Conservation (phyloP, 2,329 filamentous ascomycete species). For the Acephala macrosclerotiorum region DNA sequence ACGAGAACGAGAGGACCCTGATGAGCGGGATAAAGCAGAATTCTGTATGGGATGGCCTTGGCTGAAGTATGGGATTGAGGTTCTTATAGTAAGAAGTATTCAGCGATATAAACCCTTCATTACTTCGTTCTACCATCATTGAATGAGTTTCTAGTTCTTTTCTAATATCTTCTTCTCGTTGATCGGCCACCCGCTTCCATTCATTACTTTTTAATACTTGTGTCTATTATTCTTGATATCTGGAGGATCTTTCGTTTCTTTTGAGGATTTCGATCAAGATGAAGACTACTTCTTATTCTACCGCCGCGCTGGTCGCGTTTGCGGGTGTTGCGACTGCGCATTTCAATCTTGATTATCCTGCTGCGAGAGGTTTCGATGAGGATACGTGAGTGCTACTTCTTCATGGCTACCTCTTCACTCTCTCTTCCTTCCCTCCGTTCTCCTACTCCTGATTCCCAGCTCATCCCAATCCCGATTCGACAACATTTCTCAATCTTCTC, state of each 20-base stretch:
- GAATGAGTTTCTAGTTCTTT: neutral
- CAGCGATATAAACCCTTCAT: neutral
- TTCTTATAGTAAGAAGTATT: neutral
- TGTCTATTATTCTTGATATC: neutral
- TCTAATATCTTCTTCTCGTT: conserved; percentile 5
- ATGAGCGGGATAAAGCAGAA: neutral
- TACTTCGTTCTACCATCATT: neutral
- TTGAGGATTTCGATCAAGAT: neutral
- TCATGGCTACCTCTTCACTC: too few relatives aligned
- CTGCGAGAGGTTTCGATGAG: conserved; percentile 52
- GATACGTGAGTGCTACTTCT: conserved; percentile 43
- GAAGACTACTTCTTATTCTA: neutral
- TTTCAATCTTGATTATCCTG: conserved; percentile 62
- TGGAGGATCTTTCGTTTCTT: neutral
- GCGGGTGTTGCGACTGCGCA: conserved; percentile 58
- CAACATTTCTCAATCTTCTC: too few relatives aligned
- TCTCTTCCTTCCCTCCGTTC: conserved; percentile 36
- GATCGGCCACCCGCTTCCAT: neutral
- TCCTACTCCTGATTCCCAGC: too few relatives aligned
- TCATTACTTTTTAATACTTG: neutral
- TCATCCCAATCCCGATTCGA: too few relatives aligned
- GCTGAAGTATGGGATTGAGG: neutral
- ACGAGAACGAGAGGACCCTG: neutral
- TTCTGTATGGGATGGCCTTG: neutral
- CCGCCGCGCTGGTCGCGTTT: conserved; percentile 48